Evolutionary conservation across 2,329 filamentous ascomycete species (phyloP).

Genomic region (Davidsoniella virescens): DNA sequence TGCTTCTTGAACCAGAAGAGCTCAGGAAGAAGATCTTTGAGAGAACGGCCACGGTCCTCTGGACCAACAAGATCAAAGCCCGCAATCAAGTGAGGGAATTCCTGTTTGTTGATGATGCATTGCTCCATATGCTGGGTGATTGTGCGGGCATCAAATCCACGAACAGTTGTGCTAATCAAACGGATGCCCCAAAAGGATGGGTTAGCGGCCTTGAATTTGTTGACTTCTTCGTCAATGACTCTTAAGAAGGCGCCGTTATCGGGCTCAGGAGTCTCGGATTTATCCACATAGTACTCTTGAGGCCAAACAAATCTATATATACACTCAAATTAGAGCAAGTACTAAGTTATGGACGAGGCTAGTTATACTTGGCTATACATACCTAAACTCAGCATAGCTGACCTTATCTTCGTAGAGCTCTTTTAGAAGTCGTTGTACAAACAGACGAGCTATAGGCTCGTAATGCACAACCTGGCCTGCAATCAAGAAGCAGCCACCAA

Average conservation of each 20-base stretch:
- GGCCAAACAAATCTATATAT: slow-evolving; percentile 48
- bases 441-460: slow-evolving; percentile 72
- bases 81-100: slow-evolving; percentile 62
- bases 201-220: slow-evolving; percentile 53
- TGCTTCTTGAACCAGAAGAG: slow-evolving; percentile 88
- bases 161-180: slow-evolving; percentile 69
- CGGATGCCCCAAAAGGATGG: slow-evolving; percentile 69
- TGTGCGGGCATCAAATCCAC: slow-evolving; percentile 43
- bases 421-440: slow-evolving; percentile 53
- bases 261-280: slow-evolving; percentile 46
- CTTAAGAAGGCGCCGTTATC: slow-evolving; percentile 55
- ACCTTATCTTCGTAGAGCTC: slow-evolving; percentile 68
- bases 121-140: slow-evolving; percentile 73
- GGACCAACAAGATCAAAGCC: slow-evolving; percentile 85
- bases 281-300: slow-evolving; percentile 50
- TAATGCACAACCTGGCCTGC: slow-evolving; percentile 67
- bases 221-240: slow-evolving; percentile 62
- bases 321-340: too few species aligned
- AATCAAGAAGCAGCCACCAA: slow-evolving; percentile 56
- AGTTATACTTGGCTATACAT: slow-evolving; percentile 13
- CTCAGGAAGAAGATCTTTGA: slow-evolving; percentile 64
- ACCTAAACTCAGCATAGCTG: slow-evolving; percentile 64
- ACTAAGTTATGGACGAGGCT: too few species aligned
- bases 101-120: slow-evolving; percentile 67
- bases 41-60: slow-evolving; percentile 62